Percentiles rank a stretch among this genome's conserved stretches.
Evolutionary conservation across 2,329 filamentous ascomycete species (phyloP).

Genomic region (Clarireedia hainanense): DNA sequence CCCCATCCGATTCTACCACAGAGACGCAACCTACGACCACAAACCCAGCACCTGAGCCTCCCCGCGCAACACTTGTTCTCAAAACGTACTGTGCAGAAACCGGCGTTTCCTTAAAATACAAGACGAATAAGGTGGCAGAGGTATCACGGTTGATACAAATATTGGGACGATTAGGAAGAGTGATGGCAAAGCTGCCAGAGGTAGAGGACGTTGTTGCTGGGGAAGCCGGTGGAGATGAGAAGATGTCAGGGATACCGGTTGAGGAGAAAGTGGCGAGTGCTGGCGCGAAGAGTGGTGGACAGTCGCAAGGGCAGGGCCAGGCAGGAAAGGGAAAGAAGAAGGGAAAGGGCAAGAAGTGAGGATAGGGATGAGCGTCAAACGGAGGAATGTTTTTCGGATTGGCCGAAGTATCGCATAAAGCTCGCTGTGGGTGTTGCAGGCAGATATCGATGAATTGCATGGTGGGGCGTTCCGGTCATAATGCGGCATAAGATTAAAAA

Average conservation of each 20-base stretch:
- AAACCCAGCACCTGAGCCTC: constrained; percentile 36
- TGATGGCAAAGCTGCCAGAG: constrained; percentile 50
- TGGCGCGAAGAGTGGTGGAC: constrained; percentile 18
- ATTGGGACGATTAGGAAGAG: constrained; percentile 66
- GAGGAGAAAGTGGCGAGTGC: constrained; percentile 53
- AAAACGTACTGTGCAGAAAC: constrained; percentile 84
- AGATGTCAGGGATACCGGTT: constrained; percentile 40
- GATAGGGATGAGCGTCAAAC: neutral
- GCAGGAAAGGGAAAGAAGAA: constrained; percentile 47
- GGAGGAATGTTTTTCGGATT: neutral
- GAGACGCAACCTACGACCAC: constrained; percentile 22
- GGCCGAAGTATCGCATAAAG: neutral
- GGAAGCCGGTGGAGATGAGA: constrained; percentile 36
- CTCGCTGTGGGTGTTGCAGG: neutral
- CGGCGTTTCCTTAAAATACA: constrained; percentile 82
- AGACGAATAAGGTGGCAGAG: constrained; percentile 84
- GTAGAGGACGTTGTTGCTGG: constrained; percentile 29
- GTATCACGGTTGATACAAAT: constrained; percentile 72
- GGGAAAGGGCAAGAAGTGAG: constrained; percentile 55
- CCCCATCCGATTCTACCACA: constrained; percentile 24
- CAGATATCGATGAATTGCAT: constrained; percentile 3
- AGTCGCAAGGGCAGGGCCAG: constrained; percentile 25
- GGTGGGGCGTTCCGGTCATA: neutral
- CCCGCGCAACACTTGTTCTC: constrained; percentile 65
- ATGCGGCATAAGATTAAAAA: neutral